Evolutionary conservation across 345 rosid species (phyloP).

Genomic region (Gossypium ekmanianum): DNA sequence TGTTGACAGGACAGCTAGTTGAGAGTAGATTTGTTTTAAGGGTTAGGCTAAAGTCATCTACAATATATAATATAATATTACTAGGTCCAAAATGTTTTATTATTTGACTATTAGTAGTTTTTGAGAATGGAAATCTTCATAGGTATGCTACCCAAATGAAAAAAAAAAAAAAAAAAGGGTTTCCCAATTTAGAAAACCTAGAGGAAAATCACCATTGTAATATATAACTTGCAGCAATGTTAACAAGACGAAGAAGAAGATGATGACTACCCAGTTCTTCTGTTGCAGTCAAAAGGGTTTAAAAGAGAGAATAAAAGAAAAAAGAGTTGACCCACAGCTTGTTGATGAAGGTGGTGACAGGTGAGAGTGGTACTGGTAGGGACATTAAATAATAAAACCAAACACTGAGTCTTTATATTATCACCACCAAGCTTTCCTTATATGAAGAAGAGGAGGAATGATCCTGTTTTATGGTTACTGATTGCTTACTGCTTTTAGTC

Average conservation of each 20-base stretch:
- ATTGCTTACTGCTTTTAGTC: conserved; percentile 18
- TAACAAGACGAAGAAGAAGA: neutral
- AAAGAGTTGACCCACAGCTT: too few relatives aligned
- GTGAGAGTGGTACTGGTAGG: conserved; percentile 6
- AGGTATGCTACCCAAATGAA: neutral
- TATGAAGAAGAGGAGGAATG: conserved; percentile 17
- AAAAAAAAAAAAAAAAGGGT: neutral
- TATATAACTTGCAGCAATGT: neutral
- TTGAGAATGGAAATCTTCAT: conserved; percentile 2
- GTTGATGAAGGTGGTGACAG: conserved; percentile 1
- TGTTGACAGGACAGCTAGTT: too few relatives aligned
- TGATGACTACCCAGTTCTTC: neutral
- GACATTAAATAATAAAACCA: conserved; percentile 10
- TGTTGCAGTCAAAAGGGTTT: neutral
- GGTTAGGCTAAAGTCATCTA: too few relatives aligned
- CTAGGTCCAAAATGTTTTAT: neutral
- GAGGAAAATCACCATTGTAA: neutral
- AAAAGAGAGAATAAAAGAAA: too few relatives aligned
- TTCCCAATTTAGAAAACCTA: neutral
- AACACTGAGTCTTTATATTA: neutral
- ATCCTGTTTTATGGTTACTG: conserved; percentile 10
- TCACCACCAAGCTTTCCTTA: conserved; percentile 4
- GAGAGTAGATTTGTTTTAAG: too few relatives aligned
- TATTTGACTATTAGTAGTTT: neutral
- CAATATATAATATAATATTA: too few relatives aligned